A percentile compares a stretch with the other conserved stretches of the same genome.
Evolutionary conservation across 2,329 filamentous ascomycete species (phyloP).

Genomic region (Trichoderma asperellum): DNA sequence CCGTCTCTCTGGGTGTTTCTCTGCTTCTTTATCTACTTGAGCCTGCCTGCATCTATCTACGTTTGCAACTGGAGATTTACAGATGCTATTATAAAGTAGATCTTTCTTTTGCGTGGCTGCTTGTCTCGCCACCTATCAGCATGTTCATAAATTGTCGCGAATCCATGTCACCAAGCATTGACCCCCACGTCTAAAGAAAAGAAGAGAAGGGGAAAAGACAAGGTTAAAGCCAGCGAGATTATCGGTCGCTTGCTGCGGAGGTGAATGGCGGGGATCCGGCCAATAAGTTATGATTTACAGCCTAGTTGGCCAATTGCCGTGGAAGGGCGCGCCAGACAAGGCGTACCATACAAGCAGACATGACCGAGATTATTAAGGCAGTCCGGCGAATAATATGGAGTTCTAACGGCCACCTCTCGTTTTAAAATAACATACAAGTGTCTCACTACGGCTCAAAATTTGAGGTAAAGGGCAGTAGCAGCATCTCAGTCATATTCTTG

Average conservation of each 20-base stretch:
- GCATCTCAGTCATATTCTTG: neutral
- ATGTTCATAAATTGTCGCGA: neutral
- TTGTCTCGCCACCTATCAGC: neutral
- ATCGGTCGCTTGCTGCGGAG: neutral
- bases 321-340: conserved; percentile 22
- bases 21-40: neutral
- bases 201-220: neutral
- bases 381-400: neutral
- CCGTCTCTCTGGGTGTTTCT: neutral
- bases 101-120: neutral
- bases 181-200: neutral
- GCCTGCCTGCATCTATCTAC: neutral
- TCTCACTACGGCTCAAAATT: neutral
- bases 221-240: neutral
- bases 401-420: neutral
- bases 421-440: neutral
- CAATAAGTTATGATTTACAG: neutral
- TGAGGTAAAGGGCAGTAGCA: neutral
- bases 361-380: neutral
- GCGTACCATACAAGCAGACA: neutral
- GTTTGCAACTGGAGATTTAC: neutral
- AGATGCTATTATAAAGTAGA: neutral
- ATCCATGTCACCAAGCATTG: neutral
- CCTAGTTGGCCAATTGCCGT: neutral
- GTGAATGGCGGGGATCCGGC: neutral